Evolutionary conservation across 257 asterid species (phyloP), one percentile per base, ranked within the genome.

Genomic region (Knoxia roxburghii): DNA sequence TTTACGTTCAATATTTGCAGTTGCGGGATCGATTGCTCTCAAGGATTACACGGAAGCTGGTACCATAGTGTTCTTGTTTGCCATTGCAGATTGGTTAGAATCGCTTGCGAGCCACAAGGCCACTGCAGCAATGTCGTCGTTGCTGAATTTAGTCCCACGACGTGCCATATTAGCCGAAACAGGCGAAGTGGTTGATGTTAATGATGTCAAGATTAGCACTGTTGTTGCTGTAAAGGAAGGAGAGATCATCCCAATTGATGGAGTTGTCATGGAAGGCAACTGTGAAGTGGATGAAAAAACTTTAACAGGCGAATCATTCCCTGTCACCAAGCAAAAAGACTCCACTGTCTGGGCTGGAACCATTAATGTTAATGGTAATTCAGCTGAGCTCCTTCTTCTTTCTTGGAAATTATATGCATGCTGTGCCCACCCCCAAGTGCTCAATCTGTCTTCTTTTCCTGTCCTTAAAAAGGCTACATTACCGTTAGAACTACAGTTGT

Each of bases 11-110:
- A 37, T 37, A 37, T 1, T 35, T 76, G 71, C 88, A 89, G 98
- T 92, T 77, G 80, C 67, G 1, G 98, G 98, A 68, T 89, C 98
- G 12, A 68, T 86, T 48, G 95, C 78, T 65, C 78, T 92, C 27
- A 74, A 65, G 4, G 98, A 92, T 65, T 92, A 83, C 74, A 87
- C 90, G 97, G 98, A 92, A 81, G 98, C 98, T 46, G 97, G 75
- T 1, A 84, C 97, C 1, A 89, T 92, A 43, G 96, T 92, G 9
- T 92, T 92, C 61, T 75, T 92, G 26, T 92, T 92, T 56, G 77
- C 95, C 35, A 86, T 81, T 58, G 88, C 96, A 5, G 90, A 92
- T 30, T 92, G 98, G 98, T 76, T 92, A 18, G 97, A 92, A 74
- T 75, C 88, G 20, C 80, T 90, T 63, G 98, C 98, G 32, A 86